Evolutionary conservation across 306 rosid genomes (phyloP), one percentile per base, ranked within the genome.

Genomic region (Quillaja saponaria): DNA sequence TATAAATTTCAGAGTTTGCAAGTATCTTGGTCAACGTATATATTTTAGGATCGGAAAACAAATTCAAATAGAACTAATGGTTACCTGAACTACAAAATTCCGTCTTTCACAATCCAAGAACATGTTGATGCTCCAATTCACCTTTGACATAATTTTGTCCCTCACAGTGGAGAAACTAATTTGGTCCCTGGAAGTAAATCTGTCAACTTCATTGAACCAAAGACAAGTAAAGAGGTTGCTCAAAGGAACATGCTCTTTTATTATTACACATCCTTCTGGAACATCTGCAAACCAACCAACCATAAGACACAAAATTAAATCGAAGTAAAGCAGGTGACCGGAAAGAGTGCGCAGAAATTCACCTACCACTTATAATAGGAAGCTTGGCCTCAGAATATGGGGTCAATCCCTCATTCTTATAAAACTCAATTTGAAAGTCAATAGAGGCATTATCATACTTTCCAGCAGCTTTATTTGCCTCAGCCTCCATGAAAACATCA

Each of bases 121-220:
- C 98, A 91, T 91, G 71, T 78, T 70, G 33, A 81, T 21, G 40
- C 81, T 88, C 83, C 87, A 84, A 74, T 88, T 90, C 49, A 82
- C 83, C 77, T 76, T 78, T 0, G 80, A 74, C 63, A 49, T 54
- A 62, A 88, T 45, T 77, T 78, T 85, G 72, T 91, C 98, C 76
- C 96, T 82, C 38, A 82, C 95, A 0, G 72, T 88, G 39, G 92
- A 73, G 71, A 91, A 88, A 79, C 98, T 88, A 60, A 91, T 74
- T 54, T 91, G 98, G 71, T 91, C 98, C 77, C 99, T 79, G 3
- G 99, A 89, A 55, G 99, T 92, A 64, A 92, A 92, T 55, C 99
- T 88, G 78, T 92, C 99, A 48, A 92, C 99, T 78, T 92, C 99
- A 67, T 92, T 80, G 87, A 84, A 88, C 98, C 98, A 92, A 63